Conservation (phyloP, 768 basidiomycete species). For the Clitopilus hobsonii region DNA sequence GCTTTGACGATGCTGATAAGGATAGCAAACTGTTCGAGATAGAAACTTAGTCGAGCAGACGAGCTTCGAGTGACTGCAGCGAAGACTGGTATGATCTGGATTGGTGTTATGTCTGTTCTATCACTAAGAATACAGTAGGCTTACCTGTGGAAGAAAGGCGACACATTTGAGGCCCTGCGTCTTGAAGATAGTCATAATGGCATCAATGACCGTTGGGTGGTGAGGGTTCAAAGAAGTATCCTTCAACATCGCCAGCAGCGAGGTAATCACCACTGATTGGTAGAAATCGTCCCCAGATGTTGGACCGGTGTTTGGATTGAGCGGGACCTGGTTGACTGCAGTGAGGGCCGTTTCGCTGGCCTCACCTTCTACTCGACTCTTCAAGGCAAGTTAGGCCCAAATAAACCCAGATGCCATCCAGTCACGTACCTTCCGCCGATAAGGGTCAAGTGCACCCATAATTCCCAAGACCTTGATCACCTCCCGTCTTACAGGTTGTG, state of each 20-base stretch:
- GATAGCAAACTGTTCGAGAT: slow-evolving; percentile 92
- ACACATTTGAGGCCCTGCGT: slow-evolving; percentile 97
- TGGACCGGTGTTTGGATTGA: slow-evolving; percentile 54
- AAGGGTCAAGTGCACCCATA: slow-evolving; percentile 94
- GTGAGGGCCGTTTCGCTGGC: slow-evolving; percentile 54
- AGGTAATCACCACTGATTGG: slow-evolving; percentile 90
- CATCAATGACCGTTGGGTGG: slow-evolving; percentile 93
- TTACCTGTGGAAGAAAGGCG: slow-evolving; percentile 88
- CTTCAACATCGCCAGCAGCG: slow-evolving; percentile 80
- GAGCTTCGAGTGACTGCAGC: slow-evolving; percentile 81
- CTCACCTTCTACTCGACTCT: slow-evolving; percentile 65
- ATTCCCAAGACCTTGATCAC: slow-evolving; percentile 95
- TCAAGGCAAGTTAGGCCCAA: slow-evolving; percentile 7
- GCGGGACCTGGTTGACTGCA: slow-evolving; percentile 64
- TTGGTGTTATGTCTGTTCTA: too few species aligned
- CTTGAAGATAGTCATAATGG: slow-evolving; percentile 98
- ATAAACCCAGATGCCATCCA: neutral
- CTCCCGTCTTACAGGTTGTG: slow-evolving; percentile 70
- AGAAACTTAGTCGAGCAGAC: slow-evolving; percentile 79
- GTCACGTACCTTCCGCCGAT: slow-evolving; percentile 74
- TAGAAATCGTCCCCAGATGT: slow-evolving; percentile 91
- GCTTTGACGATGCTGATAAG: slow-evolving; percentile 96
- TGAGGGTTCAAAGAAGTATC: slow-evolving; percentile 83
- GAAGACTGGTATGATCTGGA: slow-evolving; percentile 93
- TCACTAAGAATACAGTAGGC: neutral